Conservation (phyloP, 345 rosid genomes). For the Limnanthes douglasii region DNA sequence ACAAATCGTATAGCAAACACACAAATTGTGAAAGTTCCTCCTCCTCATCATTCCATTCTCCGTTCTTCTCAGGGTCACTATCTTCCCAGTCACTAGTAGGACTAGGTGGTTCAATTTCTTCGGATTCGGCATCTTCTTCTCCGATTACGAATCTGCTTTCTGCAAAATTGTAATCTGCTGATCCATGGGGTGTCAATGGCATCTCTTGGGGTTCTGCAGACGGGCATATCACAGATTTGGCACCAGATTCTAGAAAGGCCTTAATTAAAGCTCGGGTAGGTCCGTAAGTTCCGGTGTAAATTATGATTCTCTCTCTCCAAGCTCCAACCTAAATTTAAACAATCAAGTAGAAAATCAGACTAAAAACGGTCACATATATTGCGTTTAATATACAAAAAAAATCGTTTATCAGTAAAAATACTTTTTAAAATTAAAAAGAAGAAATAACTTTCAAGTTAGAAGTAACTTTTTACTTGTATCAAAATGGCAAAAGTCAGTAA, state of each 20-base stretch:
- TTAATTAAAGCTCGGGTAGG: constrained; percentile 37
- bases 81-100: constrained; percentile 96
- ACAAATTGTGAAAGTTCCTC: constrained; percentile 61
- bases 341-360: too few species aligned
- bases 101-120: constrained; percentile 39
- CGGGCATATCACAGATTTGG: constrained; percentile 73
- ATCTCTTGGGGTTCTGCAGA: constrained; percentile 54
- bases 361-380: too few species aligned
- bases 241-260: constrained; percentile 77
- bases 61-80: constrained; percentile 50
- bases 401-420: too few species aligned
- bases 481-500: too few species aligned
- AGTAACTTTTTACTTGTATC: too few species aligned
- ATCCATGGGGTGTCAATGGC: constrained; percentile 28
- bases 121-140: constrained; percentile 64
- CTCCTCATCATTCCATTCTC: constrained; percentile 69
- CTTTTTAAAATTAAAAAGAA: too few species aligned
- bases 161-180: constrained; percentile 25
- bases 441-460: too few species aligned
- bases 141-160: constrained; percentile 93
- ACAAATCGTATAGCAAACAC: constrained; percentile 44
- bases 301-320: constrained; percentile 92
- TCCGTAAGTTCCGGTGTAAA: constrained; percentile 78
- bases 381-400: too few species aligned
- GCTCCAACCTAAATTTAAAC: constrained; percentile 53